A percentile compares a stretch with the other conserved stretches of the same genome.
These are phyloP conservation scores for Suillus sp. DNA, from an alignment of 768 basidiomycete species.

Conservation along the genomic window DNA sequence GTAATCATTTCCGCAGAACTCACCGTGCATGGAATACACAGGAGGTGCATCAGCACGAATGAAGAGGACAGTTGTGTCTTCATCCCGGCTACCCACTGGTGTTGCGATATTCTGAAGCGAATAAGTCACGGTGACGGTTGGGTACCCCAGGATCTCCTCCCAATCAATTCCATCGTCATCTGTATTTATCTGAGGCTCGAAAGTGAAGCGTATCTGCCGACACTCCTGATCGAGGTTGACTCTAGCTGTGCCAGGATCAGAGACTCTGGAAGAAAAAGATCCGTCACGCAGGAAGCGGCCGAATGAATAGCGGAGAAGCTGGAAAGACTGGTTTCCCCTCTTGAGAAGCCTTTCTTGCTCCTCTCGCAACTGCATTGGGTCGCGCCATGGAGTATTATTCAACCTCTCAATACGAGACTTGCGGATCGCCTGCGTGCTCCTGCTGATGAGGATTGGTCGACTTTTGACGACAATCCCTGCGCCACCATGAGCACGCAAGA, in stretches of 20 bases:
- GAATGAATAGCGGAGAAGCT: slow-evolving; percentile 33
- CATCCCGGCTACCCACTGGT: slow-evolving; percentile 19
- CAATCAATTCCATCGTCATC: not conserved
- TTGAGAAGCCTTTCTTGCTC: slow-evolving; percentile 27
- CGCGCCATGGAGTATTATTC: slow-evolving; percentile 30
- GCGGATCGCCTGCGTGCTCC: slow-evolving; percentile 24
- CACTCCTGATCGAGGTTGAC: slow-evolving; percentile 39
- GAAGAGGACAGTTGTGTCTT: slow-evolving; percentile 27
- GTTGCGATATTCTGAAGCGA: slow-evolving; percentile 20
- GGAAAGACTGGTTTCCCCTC: slow-evolving; percentile 20
- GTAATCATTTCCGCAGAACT: not conserved
- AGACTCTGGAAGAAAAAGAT: slow-evolving; percentile 35
- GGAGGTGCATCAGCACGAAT: slow-evolving; percentile 37
- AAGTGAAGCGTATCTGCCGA: slow-evolving; percentile 32
- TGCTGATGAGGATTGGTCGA: slow-evolving; percentile 20
- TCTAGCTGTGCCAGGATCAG: slow-evolving; percentile 27
- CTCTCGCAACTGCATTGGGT: slow-evolving; percentile 27
- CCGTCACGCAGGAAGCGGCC: slow-evolving; percentile 40
- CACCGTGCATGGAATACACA: slow-evolving; percentile 19
- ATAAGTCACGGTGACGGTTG: slow-evolving; percentile 24
- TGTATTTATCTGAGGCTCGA: slow-evolving; percentile 12
- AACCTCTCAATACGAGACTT: slow-evolving; percentile 25
- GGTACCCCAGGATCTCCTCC: not conserved
- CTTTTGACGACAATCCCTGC: slow-evolving; percentile 32
- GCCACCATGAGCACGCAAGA: slow-evolving; percentile 29